Evolutionary conservation across 257 asterid genomes (phyloP), one percentile per base, ranked within the genome.

Genomic region (Datura wrightii): DNA sequence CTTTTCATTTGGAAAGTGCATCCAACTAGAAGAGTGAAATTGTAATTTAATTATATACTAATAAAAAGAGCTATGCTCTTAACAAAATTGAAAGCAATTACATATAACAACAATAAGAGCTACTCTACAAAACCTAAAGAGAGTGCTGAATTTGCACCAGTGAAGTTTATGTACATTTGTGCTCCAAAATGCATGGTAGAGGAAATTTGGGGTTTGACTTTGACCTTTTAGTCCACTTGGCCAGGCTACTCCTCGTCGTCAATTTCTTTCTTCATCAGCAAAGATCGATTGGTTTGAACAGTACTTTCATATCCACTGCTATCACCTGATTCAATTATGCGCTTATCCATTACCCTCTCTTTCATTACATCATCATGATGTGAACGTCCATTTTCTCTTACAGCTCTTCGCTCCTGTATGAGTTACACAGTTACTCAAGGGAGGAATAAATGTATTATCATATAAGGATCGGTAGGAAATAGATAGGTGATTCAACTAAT

Each of bases 301-400:
- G 93, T 88, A 87, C 97, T 95, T 82, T 94, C 99, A 44, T 92
- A 91, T 79, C 98, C 98, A 42, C 97, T 93, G 78, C 93, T 93
- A 82, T 95, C 99, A 44, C 98, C 98, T 1, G 93, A 90, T 83
- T 95, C 98, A 10, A 53, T 69, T 62, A 87, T 16, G 69, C 87
- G 88, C 69, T 87, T 95, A 79, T 89, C 98, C 84, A 80, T 84
- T 39, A 83, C 46, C 82, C 84, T 85, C 42, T 90, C 94, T 66
- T 90, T 89, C 82, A 55, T 83, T 46, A 39, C 42, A 39, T 84
- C 85, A 63, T 92, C 92, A 24, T 83, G 93, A 48, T 80, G 85
- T 31, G 91, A 44, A 44, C 86, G 91, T 6, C 85, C 88, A 0
- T 84, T 85, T 54, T 92, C 95, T 87, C 85, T 86, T 82, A 93